Evolutionary conservation across 2,329 filamentous ascomycete genomes (phyloP).

Genomic region (Colletotrichum euphorbiae): DNA sequence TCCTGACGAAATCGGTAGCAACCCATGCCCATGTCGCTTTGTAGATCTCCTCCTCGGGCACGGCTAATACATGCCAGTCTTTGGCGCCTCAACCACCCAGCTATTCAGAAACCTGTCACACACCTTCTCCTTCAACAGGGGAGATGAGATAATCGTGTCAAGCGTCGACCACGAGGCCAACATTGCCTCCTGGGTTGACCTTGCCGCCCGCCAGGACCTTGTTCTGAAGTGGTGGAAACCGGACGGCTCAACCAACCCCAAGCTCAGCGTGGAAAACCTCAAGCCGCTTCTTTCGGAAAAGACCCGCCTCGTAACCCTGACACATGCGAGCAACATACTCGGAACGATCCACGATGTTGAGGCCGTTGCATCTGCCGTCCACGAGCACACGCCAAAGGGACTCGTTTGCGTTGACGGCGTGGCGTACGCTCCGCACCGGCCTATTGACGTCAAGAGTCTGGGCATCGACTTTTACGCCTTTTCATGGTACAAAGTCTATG

Average conservation of each 20-base stretch:
- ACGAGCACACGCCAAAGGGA: constrained; percentile 60
- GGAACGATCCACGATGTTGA: constrained; percentile 76
- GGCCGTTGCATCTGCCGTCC: constrained; percentile 65
- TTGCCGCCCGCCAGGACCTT: constrained; percentile 71
- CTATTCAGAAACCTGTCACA: constrained; percentile 78
- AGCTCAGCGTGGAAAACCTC: constrained; percentile 68
- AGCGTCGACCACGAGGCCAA: constrained; percentile 83
- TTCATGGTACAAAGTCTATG: constrained; percentile 86
- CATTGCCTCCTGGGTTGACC: constrained; percentile 77
- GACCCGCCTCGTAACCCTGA: constrained; percentile 78
- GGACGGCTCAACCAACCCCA: constrained; percentile 61
- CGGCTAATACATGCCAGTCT: constrained; percentile 56
- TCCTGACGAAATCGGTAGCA: constrained; percentile 71
- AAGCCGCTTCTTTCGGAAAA: constrained; percentile 68
- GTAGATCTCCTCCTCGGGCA: background rate
- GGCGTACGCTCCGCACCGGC: constrained; percentile 79
- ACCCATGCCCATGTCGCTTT: constrained; percentile 4
- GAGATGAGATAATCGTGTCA: constrained; percentile 77
- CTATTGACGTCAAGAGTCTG: constrained; percentile 74
- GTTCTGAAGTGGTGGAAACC: constrained; percentile 78
- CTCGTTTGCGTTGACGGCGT: constrained; percentile 81
- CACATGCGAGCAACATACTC: constrained; percentile 79
- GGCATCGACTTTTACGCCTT: constrained; percentile 84
- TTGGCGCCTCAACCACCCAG: constrained; percentile 81
- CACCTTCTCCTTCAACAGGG: constrained; percentile 62